Evolutionary conservation across 106 monocot species (phyloP), one percentile per base, ranked within the genome.

Genomic region (Platanthera guangdongensis): DNA sequence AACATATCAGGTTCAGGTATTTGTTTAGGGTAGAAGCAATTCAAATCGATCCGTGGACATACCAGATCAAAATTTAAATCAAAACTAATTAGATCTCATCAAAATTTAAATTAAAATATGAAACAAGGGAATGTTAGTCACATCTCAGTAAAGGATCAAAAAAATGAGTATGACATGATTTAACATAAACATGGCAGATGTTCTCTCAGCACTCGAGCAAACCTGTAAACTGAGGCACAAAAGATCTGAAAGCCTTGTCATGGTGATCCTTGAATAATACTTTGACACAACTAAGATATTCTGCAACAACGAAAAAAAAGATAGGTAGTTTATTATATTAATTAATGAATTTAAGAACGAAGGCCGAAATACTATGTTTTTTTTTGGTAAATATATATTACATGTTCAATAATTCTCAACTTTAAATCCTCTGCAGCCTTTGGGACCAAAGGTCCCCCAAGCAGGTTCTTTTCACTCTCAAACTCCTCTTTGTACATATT

Each of bases 241-340:
- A 21, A 99, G 78, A 74, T 99, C 94, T 19, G 94, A 85, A 59
- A 99, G 76, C 76, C 97, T 91, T 83, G 89, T 94, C 76, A 99
- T 79, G 21, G 94, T 94, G 77, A 99, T 94, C 78, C 94, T 94
- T 63, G 97, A 91, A 81, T 94, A 99, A 63, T 99, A 99, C 74
- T 99, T 99, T 6, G 97, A 94, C 3, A 99, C 92, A 13, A 99
- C 97, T 88, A 99, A 87, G 19, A 99, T 99, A 82, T 99, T 99
- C 97, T 99, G 89, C 53, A 81, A 73, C 50, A 15, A 74, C 53
- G 73, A 62, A 77, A 8, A 73, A 48, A 19, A 54, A 64, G n/a
- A 11, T 71, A 30, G 63, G 70, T 54, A n/a, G 39, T 51, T 47
- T 72, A 62, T 13, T 60, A 3, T 75, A 9, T 4, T 14, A 8